Conservation (phyloP, 768 basidiomycete genomes). For the Paxillus ammoniavirescens region DNA sequence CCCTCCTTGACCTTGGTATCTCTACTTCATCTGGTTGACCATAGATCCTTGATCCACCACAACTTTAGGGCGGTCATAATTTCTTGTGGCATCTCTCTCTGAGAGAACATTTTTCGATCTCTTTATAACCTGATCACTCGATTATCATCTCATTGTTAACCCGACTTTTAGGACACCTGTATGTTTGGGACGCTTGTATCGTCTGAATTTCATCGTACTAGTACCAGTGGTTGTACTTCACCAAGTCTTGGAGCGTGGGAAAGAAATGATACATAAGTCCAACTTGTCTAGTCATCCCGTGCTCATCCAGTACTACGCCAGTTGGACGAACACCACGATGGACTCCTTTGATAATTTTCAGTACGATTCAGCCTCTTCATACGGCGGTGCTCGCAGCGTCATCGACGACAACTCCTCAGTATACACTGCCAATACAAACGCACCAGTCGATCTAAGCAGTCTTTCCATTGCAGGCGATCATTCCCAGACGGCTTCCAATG, state of each 20-base stretch:
- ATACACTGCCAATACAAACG: constrained; percentile 69
- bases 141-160: neutral
- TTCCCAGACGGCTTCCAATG: constrained; percentile 40
- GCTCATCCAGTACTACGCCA: neutral
- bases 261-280: constrained; percentile 22
- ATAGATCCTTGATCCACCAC: neutral
- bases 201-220: neutral
- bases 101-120: neutral
- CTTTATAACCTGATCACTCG: neutral
- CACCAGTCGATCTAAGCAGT: constrained; percentile 59
- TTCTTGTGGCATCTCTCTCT: constrained; percentile 10
- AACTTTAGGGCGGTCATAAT: neutral
- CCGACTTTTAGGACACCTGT: constrained; percentile 4
- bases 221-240: neutral
- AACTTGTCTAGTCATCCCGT: neutral
- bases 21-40: neutral
- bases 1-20: neutral
- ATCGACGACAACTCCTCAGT: constrained; percentile 82
- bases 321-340: constrained; percentile 42
- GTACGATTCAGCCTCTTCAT: constrained; percentile 80
- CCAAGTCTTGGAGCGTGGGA: constrained; percentile 15
- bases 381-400: constrained; percentile 64
- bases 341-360: constrained; percentile 86
- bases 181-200: constrained; percentile 10
- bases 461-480: constrained; percentile 70